Base-by-base conservation (phyloP, 2,329 filamentous ascomycete genomes). In the Davidsoniella eucalypti region DNA sequence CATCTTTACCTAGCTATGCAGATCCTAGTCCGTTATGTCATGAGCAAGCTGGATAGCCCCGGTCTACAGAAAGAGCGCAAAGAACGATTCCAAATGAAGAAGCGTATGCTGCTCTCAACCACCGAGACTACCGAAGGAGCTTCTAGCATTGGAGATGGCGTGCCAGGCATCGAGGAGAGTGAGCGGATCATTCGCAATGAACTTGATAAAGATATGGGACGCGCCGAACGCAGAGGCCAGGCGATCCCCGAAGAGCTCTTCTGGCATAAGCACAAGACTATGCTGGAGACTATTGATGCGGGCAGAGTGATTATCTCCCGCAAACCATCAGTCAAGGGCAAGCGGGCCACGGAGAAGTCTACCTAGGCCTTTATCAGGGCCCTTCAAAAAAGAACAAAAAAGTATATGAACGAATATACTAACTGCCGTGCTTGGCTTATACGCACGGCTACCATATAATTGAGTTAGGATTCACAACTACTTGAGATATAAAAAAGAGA, bases 1-100 rank as follows among this genome's bases (percentile, higher is more conserved):
- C 90, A 98, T 61, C 67, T 88, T 14, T 96, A 94, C 62, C 76
- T 98, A n/a, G 69, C 80, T 2, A 74, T 85, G 2, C 81, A 88
- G 58, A 73, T 81, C 54, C 74, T 72, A 0, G 83, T 95, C 4
- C 77, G 81, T 39, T 75, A 78, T 49, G 79, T 80, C 3, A 76
- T 98, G 57, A 71, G 70, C 53, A 92, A 87, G 62, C 68, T 95
- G 49, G 88, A 96, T 58, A 88, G 82, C 44, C 85, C 86, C 0
- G 88, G 87, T 1, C 70, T 88, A 51, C 85, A 93, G 58, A 87
- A 87, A 63, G 88, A 94, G 65, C 76, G 84, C 12, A 78, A 78
- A 3, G 85, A 94, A 61, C 75, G 86, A 18, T 96, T 82, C 64
- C 64, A 82, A 44, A 78, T 92, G 61, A 78, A 90, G 55, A 90